phyloP scores from a whole-genome alignment of 106 monocot genomes.

The Allium sativum region DNA sequence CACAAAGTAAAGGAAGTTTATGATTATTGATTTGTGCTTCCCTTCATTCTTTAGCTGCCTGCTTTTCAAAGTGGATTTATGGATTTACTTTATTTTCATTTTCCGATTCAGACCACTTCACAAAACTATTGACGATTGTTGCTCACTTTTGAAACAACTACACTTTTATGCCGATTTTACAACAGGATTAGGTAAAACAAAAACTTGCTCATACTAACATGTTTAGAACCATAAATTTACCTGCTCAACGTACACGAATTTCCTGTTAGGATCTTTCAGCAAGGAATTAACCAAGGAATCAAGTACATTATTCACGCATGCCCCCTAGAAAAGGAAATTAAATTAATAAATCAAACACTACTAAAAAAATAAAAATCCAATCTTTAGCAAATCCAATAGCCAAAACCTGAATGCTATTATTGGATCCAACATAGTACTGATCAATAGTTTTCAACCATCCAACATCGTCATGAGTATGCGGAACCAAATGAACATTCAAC shows the following conservation, averaged over 20 bases:
- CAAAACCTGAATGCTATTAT: constrained; percentile 66
- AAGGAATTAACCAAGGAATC: constrained; percentile 36
- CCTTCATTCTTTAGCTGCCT: too few relatives aligned
- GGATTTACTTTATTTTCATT: too few relatives aligned
- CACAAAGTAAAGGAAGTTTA: too few relatives aligned
- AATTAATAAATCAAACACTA: neutral
- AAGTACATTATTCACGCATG: constrained; percentile 37
- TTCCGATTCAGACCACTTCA: too few relatives aligned
- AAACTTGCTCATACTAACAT: too few relatives aligned
- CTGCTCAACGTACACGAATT: constrained; percentile 43
- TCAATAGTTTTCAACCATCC: constrained; percentile 97
- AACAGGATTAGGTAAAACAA: too few relatives aligned
- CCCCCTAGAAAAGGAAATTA: constrained; percentile 15
- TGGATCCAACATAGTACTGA: constrained; percentile 88
- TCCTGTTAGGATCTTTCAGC: constrained; percentile 28
- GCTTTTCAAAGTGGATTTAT: too few relatives aligned
- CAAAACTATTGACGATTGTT: too few relatives aligned
- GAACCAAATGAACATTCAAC: constrained; percentile 78
- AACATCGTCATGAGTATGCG: constrained; percentile 87
- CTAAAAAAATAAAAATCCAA: neutral
- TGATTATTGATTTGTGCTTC: too few relatives aligned
- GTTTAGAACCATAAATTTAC: neutral
- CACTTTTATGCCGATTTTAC: too few relatives aligned
- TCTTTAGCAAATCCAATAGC: neutral
- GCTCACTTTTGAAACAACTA: too few relatives aligned